A percentile compares a stretch with the other conserved stretches of the same genome.
These are phyloP conservation scores for Vickermania spadyakhi DNA, from an alignment of 208 protist species.

Conservation along the genomic window DNA sequence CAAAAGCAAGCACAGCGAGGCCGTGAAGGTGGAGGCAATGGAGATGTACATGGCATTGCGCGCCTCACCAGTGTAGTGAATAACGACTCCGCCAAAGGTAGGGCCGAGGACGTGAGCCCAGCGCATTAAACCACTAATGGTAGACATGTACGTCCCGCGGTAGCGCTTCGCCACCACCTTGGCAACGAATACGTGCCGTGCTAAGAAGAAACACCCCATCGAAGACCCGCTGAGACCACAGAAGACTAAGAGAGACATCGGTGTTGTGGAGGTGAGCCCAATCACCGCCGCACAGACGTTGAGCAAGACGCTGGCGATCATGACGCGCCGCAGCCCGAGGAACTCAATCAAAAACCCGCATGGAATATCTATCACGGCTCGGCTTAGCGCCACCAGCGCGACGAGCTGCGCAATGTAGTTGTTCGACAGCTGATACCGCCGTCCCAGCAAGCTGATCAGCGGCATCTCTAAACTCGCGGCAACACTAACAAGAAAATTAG, in stretches of 20 bases:
- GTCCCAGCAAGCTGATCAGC: conserved; percentile 60
- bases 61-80: conserved; percentile 21
- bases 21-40: conserved; percentile 14
- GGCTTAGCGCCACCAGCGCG: conserved; percentile 32
- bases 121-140: conserved; percentile 62
- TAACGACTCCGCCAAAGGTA: conserved; percentile 33
- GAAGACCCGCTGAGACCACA: conserved; percentile 57
- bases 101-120: conserved; percentile 73
- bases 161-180: conserved; percentile 51
- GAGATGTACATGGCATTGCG: conserved; percentile 54
- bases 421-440: conserved; percentile 31
- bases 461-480: conserved; percentile 59
- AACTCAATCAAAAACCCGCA: conserved; percentile 55
- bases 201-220: conserved; percentile 66
- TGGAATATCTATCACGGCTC: conserved; percentile 55
- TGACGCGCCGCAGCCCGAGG: conserved; percentile 49
- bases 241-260: conserved; percentile 23
- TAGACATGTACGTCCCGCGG: conserved; percentile 67
- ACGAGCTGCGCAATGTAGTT: conserved; percentile 51
- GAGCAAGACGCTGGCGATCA: conserved; percentile 36
- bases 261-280: conserved; percentile 17
- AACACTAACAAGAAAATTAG: conserved; percentile 72
- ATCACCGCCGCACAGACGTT: conserved; percentile 25
- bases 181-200: conserved; percentile 74
- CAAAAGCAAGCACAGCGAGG: conserved; percentile 22